Base-by-base conservation (phyloP, 164 flowering plant genomes). In the Brasenia schreberi region DNA sequence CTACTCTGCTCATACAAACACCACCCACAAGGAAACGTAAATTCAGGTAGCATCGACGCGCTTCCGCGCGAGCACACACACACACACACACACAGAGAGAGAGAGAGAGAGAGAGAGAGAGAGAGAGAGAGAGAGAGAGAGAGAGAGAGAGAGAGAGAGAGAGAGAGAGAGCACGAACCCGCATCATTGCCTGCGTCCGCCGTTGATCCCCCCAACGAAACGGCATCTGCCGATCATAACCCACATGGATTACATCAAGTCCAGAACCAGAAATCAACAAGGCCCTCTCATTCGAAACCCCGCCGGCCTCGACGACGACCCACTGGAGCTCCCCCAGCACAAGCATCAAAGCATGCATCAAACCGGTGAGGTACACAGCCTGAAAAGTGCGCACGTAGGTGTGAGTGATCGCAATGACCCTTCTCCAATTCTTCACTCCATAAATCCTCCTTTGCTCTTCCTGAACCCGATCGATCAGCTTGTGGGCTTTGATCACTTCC, bases 281-380 rank as follows among this genome's bases (percentile, higher is more conserved):
- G 4, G 87, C 85, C 0, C 97, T 94, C 78, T 94, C 99, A 59
- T 81, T 85, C 33, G 83, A 77, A 18, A 60, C 67, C 3, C 98
- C 96, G n/a, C 97, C 93, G 23, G 99, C 99, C 72, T 94, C 99
- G 43, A 94, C 88, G 5, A 94, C 92, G 69, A 94, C 81, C 97
- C 99, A 94, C 12, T 81, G 72, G 65, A 94, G 71, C 66, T 87
- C 89, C 70, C 87, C 88, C 0, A 87, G 89, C 19, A 84, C 84
- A 45, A 86, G 82, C 98, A 89, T 94, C 70, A 94, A 69, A 17
- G 96, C 82, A 71, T 94, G 98, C 89, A 88, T 87, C 68, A 94
- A 77, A 0, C 98, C 95, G 2, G 89, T 91, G 68, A 94, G 67
- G 71, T 94, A 97, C 19, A 89, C 85, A 53, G 86, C 78, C 81